A percentile compares a stretch with the other conserved stretches of the same genome.
These are phyloP conservation scores for Rhizophagus sp. DNA, from an alignment of 192 early-diverging fungal genomes.

Conservation along the genomic window DNA sequence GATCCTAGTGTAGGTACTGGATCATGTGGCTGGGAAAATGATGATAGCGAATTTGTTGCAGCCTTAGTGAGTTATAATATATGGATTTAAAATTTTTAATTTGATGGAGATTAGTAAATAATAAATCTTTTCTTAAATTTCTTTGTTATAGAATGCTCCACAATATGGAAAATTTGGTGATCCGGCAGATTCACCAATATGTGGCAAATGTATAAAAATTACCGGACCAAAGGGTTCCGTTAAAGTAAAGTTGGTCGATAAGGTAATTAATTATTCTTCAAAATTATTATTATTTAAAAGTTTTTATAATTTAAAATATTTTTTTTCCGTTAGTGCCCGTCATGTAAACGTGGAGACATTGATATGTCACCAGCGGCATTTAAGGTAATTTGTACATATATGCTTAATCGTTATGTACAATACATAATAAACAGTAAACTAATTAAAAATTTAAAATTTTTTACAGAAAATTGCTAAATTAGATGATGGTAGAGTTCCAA, in stretches of 20 bases:
- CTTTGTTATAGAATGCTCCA: conserved; percentile 26
- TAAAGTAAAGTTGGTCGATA: conserved; percentile 53
- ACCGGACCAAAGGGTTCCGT: conserved; percentile 52
- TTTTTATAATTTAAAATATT: not conserved
- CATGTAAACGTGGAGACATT: conserved; percentile 40
- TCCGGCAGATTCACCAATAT: conserved; percentile 48
- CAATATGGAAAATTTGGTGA: conserved; percentile 50
- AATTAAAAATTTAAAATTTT: not conserved
- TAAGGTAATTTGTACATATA: conserved; percentile 4
- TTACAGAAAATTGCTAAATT: conserved; percentile 35
- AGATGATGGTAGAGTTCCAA: conserved; percentile 35
- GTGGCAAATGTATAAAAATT: conserved; percentile 52
- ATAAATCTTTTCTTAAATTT: not conserved
- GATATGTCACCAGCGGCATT: conserved; percentile 42
- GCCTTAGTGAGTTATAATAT: conserved; percentile 15
- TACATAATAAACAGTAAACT: no score
- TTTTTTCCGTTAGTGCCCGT: conserved; percentile 37
- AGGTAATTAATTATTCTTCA: conserved; percentile 39
- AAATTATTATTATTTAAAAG: not conserved
- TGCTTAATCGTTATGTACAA: not conserved
- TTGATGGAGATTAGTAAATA: not conserved
- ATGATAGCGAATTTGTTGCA: conserved; percentile 27
- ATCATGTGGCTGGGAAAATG: conserved; percentile 12
- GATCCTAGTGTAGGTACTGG: conserved; percentile 25
- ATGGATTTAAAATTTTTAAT: not conserved